Evolutionary conservation across 768 basidiomycete genomes (phyloP).

Genomic region (Trametes cinnabarina): DNA sequence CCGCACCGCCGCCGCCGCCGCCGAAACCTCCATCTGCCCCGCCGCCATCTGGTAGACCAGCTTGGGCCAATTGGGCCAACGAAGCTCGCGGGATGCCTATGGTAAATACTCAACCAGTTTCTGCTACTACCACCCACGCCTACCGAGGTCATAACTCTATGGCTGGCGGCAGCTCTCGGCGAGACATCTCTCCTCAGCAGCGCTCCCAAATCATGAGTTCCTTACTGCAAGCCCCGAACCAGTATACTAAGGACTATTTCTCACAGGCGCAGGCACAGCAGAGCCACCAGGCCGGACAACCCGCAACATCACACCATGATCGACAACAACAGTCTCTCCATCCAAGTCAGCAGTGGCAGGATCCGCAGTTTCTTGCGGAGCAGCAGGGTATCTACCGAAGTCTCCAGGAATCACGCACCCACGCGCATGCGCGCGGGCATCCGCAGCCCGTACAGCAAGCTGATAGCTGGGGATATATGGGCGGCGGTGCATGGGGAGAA

Average conservation of each 20-base stretch:
- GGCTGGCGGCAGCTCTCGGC: slow-evolving; percentile 4
- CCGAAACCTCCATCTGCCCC: slow-evolving; percentile 3
- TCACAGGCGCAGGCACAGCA: slow-evolving; percentile 18
- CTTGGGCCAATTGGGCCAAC: slow-evolving; percentile 21
- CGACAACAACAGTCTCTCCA: slow-evolving; percentile 1
- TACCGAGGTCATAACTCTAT: slow-evolving; percentile 4
- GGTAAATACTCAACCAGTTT: slow-evolving; percentile 15
- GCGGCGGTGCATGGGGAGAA: slow-evolving; percentile 13
- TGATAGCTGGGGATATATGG: slow-evolving; percentile 26
- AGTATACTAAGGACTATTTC: slow-evolving; percentile 20
- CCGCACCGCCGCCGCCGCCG: background rate
- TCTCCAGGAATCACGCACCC: slow-evolving; percentile 3
- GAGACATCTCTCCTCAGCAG: slow-evolving; percentile 20
- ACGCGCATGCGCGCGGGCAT: background rate
- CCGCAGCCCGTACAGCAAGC: slow-evolving; percentile 21
- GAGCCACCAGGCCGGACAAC: background rate
- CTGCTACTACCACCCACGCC: background rate
- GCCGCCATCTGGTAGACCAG: slow-evolving; percentile 6
- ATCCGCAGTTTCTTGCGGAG: slow-evolving; percentile 7
- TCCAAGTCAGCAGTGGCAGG: slow-evolving; percentile 9
- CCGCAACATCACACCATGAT: background rate
- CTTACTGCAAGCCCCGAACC: slow-evolving; percentile 15
- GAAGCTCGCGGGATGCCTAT: slow-evolving; percentile 16
- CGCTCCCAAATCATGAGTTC: slow-evolving; percentile 18
- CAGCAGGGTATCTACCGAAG: slow-evolving; percentile 14